Evolutionary conservation across 2,329 filamentous ascomycete genomes (phyloP).

Genomic region (Phialophora verrucosa): DNA sequence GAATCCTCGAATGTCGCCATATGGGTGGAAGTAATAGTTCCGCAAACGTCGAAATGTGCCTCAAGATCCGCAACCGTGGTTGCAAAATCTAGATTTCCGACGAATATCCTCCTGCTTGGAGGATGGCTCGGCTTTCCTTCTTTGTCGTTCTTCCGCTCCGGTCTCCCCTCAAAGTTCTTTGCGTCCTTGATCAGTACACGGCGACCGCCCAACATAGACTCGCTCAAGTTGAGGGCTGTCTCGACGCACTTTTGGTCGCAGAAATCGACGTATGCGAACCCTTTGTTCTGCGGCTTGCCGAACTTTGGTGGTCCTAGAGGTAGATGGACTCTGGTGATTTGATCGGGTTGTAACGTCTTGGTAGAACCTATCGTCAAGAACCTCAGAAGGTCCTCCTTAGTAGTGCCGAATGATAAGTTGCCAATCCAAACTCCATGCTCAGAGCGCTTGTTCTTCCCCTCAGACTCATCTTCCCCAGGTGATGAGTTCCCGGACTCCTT

Average conservation of each 20-base stretch:
- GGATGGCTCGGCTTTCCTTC: constrained; percentile 58
- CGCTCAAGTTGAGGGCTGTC: constrained; percentile 83
- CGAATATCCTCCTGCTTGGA: constrained; percentile 81
- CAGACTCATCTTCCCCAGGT: constrained; percentile 41
- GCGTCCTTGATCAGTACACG: constrained; percentile 91
- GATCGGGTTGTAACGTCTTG: constrained; percentile 60
- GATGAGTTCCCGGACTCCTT: background rate
- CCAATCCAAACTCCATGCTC: constrained; percentile 93
- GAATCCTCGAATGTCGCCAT: constrained; percentile 95
- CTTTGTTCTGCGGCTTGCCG: constrained; percentile 74
- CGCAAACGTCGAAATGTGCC: constrained; percentile 83
- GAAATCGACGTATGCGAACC: constrained; percentile 97
- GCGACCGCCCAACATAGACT: constrained; percentile 76
- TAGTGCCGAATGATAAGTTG: constrained; percentile 85
- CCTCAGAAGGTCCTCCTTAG: constrained; percentile 72
- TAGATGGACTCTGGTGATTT: constrained; percentile 84
- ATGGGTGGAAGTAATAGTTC: constrained; percentile 79
- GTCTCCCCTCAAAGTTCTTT: constrained; percentile 87
- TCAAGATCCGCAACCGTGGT: constrained; percentile 79
- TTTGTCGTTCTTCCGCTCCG: constrained; percentile 59
- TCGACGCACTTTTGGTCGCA: constrained; percentile 69
- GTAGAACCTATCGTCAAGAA: constrained; percentile 63
- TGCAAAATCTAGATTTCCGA: constrained; percentile 86
- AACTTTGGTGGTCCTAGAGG: constrained; percentile 64
- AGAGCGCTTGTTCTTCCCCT: constrained; percentile 61